phyloP scores from a whole-genome alignment of 2,329 filamentous ascomycete genomes.

The Tolypocladium guangdongense region DNA sequence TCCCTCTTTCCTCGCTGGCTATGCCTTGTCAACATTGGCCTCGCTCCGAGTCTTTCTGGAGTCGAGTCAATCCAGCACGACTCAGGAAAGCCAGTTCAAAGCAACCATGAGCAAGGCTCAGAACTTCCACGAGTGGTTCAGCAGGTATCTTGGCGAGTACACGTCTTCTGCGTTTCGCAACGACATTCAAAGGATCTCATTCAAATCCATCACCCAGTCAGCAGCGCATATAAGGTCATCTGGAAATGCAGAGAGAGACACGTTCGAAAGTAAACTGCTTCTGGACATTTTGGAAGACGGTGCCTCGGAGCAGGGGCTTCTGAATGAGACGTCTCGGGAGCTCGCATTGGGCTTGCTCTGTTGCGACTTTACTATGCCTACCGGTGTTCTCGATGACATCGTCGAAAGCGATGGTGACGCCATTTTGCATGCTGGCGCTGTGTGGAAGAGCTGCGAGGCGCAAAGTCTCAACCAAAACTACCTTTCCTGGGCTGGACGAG shows the following conservation, averaged over 20 bases:
- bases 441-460: slow-evolving; percentile 69
- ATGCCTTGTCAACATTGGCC: slow-evolving; percentile 67
- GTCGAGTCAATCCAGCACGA: slow-evolving; percentile 66
- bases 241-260: slow-evolving; percentile 58
- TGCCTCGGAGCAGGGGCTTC: slow-evolving; percentile 45
- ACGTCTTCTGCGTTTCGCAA: slow-evolving; percentile 40
- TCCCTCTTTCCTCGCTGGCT: slow-evolving; percentile 71
- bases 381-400: slow-evolving; percentile 43
- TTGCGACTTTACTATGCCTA: slow-evolving; percentile 54
- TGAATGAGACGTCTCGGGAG: slow-evolving; percentile 59
- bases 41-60: slow-evolving; percentile 68
- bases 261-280: slow-evolving; percentile 69
- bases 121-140: slow-evolving; percentile 70
- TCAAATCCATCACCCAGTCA: slow-evolving; percentile 56
- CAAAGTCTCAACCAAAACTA: slow-evolving; percentile 56
- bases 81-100: slow-evolving; percentile 73
- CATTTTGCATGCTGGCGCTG: slow-evolving; percentile 46
- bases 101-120: slow-evolving; percentile 66
- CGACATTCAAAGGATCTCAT: slow-evolving; percentile 41
- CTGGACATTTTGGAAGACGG: slow-evolving; percentile 72
- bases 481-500: slow-evolving; percentile 73
- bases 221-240: slow-evolving; percentile 56
- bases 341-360: slow-evolving; percentile 66
- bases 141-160: slow-evolving; percentile 55
- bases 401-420: slow-evolving; percentile 58